phyloP scores from a whole-genome alignment of 2,329 filamentous ascomycete species.

The Simplicillium sp. region DNA sequence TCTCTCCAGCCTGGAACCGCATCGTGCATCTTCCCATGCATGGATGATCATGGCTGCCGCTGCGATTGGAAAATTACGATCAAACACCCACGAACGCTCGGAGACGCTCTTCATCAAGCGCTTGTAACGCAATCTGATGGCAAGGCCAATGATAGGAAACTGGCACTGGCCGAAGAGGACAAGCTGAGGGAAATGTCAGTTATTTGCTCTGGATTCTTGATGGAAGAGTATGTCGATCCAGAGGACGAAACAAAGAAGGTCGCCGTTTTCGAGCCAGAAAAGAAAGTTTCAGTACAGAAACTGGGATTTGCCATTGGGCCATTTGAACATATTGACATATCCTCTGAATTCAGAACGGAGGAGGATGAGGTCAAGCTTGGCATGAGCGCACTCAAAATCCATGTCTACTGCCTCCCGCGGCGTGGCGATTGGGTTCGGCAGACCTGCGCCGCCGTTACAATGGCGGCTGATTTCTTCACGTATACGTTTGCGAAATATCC shows the following conservation, averaged over 20 bases:
- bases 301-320: slow-evolving; percentile 91
- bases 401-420: slow-evolving; percentile 84
- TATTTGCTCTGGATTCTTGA: slow-evolving; percentile 81
- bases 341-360: slow-evolving; percentile 75
- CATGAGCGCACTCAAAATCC: slow-evolving; percentile 76
- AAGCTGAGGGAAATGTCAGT: slow-evolving; percentile 82
- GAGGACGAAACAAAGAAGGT: slow-evolving; percentile 76
- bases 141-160: slow-evolving; percentile 20
- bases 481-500: slow-evolving; percentile 85
- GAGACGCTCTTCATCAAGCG: slow-evolving; percentile 56
- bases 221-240: slow-evolving; percentile 71
- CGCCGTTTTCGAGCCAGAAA: slow-evolving; percentile 70
- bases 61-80: slow-evolving; percentile 86
- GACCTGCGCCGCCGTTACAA: slow-evolving; percentile 75
- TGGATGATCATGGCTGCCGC: slow-evolving; percentile 74
- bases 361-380: slow-evolving; percentile 89
- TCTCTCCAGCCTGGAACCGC: slow-evolving; percentile 69
- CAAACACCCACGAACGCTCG: slow-evolving; percentile 75
- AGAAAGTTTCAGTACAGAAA: slow-evolving; percentile 73
- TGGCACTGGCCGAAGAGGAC: slow-evolving; percentile 61
- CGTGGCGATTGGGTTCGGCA: slow-evolving; percentile 75
- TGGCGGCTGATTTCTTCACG: slow-evolving; percentile 84
- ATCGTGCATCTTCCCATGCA: slow-evolving; percentile 83
- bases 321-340: slow-evolving; percentile 85
- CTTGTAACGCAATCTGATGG: slow-evolving; percentile 29